Evolutionary conservation across 768 basidiomycete genomes (phyloP).

Genomic region (Boletus edulis): DNA sequence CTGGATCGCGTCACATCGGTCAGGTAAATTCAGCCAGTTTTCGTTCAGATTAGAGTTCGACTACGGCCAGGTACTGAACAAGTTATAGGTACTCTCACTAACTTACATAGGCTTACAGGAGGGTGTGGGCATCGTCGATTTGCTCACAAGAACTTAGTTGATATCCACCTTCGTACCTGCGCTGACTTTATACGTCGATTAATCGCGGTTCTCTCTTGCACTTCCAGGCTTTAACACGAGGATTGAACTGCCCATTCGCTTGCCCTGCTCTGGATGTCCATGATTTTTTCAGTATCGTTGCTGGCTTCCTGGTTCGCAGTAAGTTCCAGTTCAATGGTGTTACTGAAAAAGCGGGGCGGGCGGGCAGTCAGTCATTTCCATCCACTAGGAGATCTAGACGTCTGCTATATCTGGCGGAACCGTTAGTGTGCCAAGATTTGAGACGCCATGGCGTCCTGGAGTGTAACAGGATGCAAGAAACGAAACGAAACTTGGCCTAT

Average conservation of each 20-base stretch:
- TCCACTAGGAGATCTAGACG: too few relatives aligned
- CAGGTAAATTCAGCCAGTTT: constrained; percentile 60
- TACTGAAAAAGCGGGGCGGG: constrained; percentile 13
- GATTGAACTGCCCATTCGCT: constrained; percentile 45
- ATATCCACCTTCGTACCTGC: constrained; percentile 50
- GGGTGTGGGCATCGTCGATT: too few relatives aligned
- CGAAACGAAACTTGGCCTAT: neutral
- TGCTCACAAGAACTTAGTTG: neutral
- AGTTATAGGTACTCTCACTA: constrained; percentile 37
- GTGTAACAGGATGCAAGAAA: neutral
- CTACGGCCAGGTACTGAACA: constrained; percentile 24
- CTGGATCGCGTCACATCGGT: constrained; percentile 36
- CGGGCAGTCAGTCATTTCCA: too few relatives aligned
- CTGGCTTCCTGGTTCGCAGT: constrained; percentile 64
- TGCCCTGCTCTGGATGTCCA: constrained; percentile 67
- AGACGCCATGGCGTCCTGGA: constrained; percentile 47
- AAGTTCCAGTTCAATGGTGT: constrained; percentile 35
- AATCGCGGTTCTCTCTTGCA: too few relatives aligned
- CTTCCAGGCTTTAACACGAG: constrained; percentile 50
- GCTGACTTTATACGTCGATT: constrained; percentile 49
- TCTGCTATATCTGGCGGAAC: constrained; percentile 52
- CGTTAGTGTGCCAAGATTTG: constrained; percentile 49
- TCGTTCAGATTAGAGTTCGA: constrained; percentile 51
- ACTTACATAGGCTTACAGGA: constrained; percentile 51
- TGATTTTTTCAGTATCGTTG: constrained; percentile 51